These are phyloP conservation scores for Fusarium sp. DNA, from an alignment of 2,329 filamentous ascomycete genomes.

Conservation along the genomic window DNA sequence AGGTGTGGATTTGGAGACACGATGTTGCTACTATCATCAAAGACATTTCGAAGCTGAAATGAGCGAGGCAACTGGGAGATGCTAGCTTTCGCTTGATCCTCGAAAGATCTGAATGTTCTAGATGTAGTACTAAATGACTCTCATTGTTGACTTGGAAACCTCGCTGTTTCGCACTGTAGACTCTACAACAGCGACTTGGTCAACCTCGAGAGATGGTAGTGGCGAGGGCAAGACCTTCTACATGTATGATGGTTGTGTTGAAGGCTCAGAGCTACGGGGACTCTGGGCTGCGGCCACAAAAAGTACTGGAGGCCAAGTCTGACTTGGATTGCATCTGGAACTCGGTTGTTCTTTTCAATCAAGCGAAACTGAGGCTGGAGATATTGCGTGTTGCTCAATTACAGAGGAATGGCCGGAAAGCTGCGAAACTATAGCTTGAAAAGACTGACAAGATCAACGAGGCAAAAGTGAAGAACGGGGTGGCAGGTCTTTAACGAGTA, in stretches of 20 bases:
- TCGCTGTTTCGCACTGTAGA: not conserved
- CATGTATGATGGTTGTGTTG: not conserved
- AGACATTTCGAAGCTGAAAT: not conserved
- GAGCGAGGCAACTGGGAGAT: not conserved
- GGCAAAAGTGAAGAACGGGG: not conserved
- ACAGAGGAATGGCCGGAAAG: not conserved
- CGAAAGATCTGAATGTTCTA: not conserved
- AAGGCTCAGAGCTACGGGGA: not conserved
- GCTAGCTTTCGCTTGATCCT: not conserved
- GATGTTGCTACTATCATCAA: not conserved
- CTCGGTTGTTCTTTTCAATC: not conserved
- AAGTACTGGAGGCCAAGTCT: not conserved
- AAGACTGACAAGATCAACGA: not conserved
- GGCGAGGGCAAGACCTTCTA: not conserved
- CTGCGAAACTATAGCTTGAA: not conserved
- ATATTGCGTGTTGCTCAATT: not conserved
- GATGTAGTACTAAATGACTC: not conserved
- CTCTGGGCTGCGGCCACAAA: not conserved
- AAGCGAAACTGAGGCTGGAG: not conserved
- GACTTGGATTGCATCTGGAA: not conserved
- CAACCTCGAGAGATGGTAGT: not conserved
- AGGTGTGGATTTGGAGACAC: not conserved
- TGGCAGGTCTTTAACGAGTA: not conserved
- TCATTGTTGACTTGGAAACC: not conserved
- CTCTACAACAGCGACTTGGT: not conserved